These are phyloP conservation scores for Trametopsis cervina DNA, from an alignment of 768 basidiomycete species.

Conservation along the genomic window DNA sequence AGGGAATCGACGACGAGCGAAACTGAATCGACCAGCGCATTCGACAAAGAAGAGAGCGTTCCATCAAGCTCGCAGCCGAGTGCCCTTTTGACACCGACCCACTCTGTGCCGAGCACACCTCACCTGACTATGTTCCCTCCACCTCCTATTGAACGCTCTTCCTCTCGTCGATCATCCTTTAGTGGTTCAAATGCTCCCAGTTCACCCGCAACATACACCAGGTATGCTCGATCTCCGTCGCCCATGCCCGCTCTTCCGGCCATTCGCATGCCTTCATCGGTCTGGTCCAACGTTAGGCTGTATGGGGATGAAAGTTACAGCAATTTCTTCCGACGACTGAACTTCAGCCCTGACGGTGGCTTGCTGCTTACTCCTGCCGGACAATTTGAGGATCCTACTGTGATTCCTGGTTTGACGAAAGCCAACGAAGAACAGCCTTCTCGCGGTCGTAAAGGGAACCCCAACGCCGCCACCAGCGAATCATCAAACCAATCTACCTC, in stretches of 20 bases:
- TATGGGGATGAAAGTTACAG: conserved; percentile 95
- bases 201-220: conserved; percentile 50
- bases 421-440: conserved; percentile 32
- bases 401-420: conserved; percentile 35
- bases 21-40: conserved; percentile 51
- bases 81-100: conserved; percentile 55
- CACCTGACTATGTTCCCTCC: conserved; percentile 55
- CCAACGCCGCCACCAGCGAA: conserved; percentile 32
- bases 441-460: conserved; percentile 54
- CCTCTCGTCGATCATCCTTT: conserved; percentile 58
- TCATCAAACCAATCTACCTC: conserved; percentile 31
- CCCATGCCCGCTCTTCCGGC: conserved; percentile 93
- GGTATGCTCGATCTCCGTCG: conserved; percentile 79
- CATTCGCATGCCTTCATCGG: conserved; percentile 63
- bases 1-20: conserved; percentile 76
- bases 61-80: conserved; percentile 23
- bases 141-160: conserved; percentile 57
- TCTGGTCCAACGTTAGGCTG: conserved; percentile 67
- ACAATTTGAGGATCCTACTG: conserved; percentile 90
- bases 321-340: conserved; percentile 91
- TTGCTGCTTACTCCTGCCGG: conserved; percentile 93
- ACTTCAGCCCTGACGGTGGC: conserved; percentile 93
- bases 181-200: conserved; percentile 77
- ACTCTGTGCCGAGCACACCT: conserved; percentile 63
- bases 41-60: conserved; percentile 42